Conservation (phyloP, 176 grass and related monocot species). For the Raddia distichophylla region DNA sequence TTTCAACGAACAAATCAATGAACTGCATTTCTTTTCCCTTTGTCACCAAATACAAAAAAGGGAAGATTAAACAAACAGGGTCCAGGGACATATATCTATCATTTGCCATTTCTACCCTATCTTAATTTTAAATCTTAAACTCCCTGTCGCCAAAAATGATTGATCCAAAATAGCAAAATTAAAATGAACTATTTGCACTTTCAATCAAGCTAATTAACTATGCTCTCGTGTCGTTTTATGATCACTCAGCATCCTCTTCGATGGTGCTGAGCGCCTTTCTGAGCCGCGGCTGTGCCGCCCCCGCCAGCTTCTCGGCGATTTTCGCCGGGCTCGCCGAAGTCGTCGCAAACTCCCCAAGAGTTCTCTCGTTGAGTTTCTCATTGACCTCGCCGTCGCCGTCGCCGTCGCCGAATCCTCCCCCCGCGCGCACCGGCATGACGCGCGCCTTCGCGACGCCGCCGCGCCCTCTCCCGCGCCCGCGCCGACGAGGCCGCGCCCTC, state of each 20-base stretch:
- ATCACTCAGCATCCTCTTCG: conserved; percentile 30
- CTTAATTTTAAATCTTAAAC: neutral
- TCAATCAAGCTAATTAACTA: neutral
- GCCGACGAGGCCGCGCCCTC: neutral
- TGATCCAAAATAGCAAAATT: too few relatives aligned
- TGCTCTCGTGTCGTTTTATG: neutral
- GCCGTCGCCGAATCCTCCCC: neutral
- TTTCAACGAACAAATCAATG: neutral
- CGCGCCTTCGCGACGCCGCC: conserved; percentile 31
- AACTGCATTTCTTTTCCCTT: neutral
- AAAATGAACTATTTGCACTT: neutral
- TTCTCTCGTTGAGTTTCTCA: conserved; percentile 61
- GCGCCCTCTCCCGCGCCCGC: neutral
- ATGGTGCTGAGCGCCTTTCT: conserved; percentile 53
- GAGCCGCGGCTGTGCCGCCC: neutral
- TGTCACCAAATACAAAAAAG: neutral
- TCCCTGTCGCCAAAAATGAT: neutral
- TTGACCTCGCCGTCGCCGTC: conserved; percentile 28
- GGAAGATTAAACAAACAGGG: neutral
- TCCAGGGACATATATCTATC: too few relatives aligned
- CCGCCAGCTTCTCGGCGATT: neutral
- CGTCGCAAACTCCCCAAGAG: conserved; percentile 34
- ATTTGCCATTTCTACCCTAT: neutral
- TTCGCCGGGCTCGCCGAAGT: neutral
- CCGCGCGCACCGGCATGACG: conserved; percentile 41